These are phyloP conservation scores for Talaromyces nanjingensis DNA, from an alignment of 495 filamentous ascomycete species.

Conservation along the genomic window DNA sequence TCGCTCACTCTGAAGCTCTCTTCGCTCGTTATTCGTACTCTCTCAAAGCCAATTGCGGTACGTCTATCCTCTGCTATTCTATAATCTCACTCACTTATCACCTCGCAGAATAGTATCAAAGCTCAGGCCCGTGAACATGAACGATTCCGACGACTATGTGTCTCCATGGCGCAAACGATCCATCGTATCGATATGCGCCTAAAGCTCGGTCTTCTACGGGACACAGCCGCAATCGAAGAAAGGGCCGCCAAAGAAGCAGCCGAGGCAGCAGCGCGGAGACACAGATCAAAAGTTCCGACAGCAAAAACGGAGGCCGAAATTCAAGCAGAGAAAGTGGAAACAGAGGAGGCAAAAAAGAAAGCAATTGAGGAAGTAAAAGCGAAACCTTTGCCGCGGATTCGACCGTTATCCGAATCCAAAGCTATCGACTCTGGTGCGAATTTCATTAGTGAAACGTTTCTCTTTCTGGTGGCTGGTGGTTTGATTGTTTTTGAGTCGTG, in stretches of 20 bases:
- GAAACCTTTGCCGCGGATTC: constrained; percentile 44
- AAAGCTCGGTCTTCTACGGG: constrained; percentile 75
- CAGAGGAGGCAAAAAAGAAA: constrained; percentile 42
- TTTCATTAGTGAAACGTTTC: constrained; percentile 85
- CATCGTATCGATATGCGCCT: constrained; percentile 94
- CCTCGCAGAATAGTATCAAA: constrained; percentile 81
- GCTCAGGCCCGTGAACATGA: constrained; percentile 91
- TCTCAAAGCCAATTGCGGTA: constrained; percentile 70
- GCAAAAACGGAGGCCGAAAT: constrained; percentile 72
- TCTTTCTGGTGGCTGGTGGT: constrained; percentile 71
- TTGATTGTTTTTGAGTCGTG: constrained; percentile 80
- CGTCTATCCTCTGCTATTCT: constrained; percentile 13
- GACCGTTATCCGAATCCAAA: constrained; percentile 83
- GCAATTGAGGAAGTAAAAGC: constrained; percentile 40
- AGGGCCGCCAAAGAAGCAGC: constrained; percentile 39
- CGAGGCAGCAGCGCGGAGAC: constrained; percentile 42
- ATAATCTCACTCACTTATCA: constrained; percentile 35
- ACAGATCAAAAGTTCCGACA: constrained; percentile 66
- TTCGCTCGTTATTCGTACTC: constrained; percentile 58
- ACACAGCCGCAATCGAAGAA: constrained; percentile 54
- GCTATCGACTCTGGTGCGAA: constrained; percentile 95
- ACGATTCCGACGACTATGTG: constrained; percentile 67
- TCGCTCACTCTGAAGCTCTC: constrained; percentile 62
- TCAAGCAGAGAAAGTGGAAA: constrained; percentile 52
- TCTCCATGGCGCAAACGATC: constrained; percentile 73